Percentiles rank a stretch among this genome's conserved stretches.
These are phyloP conservation scores for Saposhnikovia divaricata DNA, from an alignment of 129 eudicot species.

Conservation along the genomic window DNA sequence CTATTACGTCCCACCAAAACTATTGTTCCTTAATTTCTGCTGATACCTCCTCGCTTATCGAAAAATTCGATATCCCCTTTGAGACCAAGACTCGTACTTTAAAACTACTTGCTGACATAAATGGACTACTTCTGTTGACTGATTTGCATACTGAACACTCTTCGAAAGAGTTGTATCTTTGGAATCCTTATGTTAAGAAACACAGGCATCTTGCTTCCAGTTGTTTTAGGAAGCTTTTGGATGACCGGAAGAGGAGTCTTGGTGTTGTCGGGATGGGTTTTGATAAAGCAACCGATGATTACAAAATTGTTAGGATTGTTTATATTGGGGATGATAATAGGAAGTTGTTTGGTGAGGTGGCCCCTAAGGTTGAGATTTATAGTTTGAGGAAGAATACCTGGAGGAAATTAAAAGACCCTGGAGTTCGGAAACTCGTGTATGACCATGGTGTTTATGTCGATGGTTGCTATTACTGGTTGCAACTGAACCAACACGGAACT, in stretches of 20 bases:
- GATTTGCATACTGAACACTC: background rate
- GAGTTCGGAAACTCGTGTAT: background rate
- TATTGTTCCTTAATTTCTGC: background rate
- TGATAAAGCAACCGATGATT: background rate
- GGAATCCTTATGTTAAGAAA: background rate
- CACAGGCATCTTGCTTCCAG: background rate
- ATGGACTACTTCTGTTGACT: background rate
- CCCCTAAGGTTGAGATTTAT: background rate
- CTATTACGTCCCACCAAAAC: background rate
- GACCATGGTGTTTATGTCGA: background rate
- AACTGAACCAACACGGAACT: background rate
- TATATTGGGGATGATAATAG: background rate
- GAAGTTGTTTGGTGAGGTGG: background rate
- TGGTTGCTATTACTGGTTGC: background rate
- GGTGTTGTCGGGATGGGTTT: background rate
- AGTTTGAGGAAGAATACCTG: background rate
- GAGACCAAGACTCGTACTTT: background rate
- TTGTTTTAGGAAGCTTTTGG: background rate
- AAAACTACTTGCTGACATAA: background rate
- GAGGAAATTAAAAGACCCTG: background rate
- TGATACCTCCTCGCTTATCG: background rate
- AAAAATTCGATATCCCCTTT: background rate
- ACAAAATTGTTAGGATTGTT: constrained; percentile 3
- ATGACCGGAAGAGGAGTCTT: background rate
- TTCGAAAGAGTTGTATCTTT: background rate